Evolutionary conservation across 768 basidiomycete genomes (phyloP), one percentile per base, ranked within the genome.

Genomic region (Steccherinum ochraceum): DNA sequence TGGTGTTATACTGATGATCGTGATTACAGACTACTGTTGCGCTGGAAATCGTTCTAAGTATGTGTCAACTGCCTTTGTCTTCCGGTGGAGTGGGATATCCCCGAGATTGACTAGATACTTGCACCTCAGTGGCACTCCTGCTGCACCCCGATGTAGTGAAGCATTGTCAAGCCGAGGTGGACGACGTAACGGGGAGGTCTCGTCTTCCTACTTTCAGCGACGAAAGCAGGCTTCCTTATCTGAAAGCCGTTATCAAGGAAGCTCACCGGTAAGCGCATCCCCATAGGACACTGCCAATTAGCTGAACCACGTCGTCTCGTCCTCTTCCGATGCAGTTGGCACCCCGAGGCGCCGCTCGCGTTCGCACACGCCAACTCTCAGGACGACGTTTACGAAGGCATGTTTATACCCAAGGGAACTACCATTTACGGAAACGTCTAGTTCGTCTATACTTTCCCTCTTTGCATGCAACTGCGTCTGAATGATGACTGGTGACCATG

Each of bases 361-460:
- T 35, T 35, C 30, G 7, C 30, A 7, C 30, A 35, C 16, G 30
- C 30, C 7, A n/a, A n/a, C n/a, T n/a, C n/a, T n/a, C 30, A 45
- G 13, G 50, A 51, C 44, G 27, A 51, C 41, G 20, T 51, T 13
- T 51, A 25, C 50, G 50, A 45, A n/a, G 44, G 44, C 12, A 12
- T 25, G 19, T 26, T 51, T 18, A 51, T 51, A 12, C 50, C 50
- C 12, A 51, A 45, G 20, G 50, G 50, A 4, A 35, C 42, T 3
- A 45, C 42, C 42, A 43, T 51, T 2, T 45, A 45, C 27, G 50
- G 20, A 18, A 35, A 16, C 30, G 16, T 35, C 30, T 35, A 7
- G 30, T 35, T 16, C 16, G 30, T 35, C 30, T 35, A 35, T 16
- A 7, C 16, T 16, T 35, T 35, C 7, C 7, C 30, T 35, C 30